Evolutionary conservation across 1,284 basidiomycete genomes (phyloP), one percentile per base, ranked within the genome.

Genomic region (Heterobasidion occidentale): DNA sequence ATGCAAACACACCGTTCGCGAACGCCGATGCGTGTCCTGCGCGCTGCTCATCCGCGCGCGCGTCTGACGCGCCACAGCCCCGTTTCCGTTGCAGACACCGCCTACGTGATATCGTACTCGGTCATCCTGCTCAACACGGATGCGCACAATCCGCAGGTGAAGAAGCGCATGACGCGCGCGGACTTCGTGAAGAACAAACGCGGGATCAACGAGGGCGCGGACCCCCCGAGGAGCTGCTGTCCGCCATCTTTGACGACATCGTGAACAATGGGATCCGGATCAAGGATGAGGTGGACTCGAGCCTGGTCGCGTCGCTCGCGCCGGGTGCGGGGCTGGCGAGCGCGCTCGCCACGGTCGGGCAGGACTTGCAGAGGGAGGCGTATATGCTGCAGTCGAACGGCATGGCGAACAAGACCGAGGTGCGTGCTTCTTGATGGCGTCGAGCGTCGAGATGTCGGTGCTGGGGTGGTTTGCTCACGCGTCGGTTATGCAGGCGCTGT

Each of bases 121-220:
- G 87, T 88, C 42, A 95, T 98, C 68, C 71, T 98, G 81, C 81
- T 98, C 60, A 98, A 98, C 70, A 98, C 95, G 20, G 95, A 98
- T 68, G 91, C 92, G 17, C 91, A 97, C 72, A 98, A 87, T 72
- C 93, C 93, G 44, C 92, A 95, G 69, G 78, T 97, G 53, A 98
- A 97, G 74, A 83, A 85, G 61, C 83, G 92, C 48, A 98, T 98
- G 95, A 89, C 91, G 0, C 93, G 89, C 66, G 71, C n/a, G 11
- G 94, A 94, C 62, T 98, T 98, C 70, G 70, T 93, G 65, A 90
- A 88, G 71, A 98, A 97, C 71, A 98, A 96, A 67, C 82, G 92
- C 45, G 93, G 93, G 9, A 98, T 98, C 72, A 97, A 98, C 67
- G 94, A 98, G 65, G 84, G 83, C 54, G 77, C 79, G 48, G 88